Conservation (phyloP, 441 rosid genomes). For the Cnidoscolus chayamansa region DNA sequence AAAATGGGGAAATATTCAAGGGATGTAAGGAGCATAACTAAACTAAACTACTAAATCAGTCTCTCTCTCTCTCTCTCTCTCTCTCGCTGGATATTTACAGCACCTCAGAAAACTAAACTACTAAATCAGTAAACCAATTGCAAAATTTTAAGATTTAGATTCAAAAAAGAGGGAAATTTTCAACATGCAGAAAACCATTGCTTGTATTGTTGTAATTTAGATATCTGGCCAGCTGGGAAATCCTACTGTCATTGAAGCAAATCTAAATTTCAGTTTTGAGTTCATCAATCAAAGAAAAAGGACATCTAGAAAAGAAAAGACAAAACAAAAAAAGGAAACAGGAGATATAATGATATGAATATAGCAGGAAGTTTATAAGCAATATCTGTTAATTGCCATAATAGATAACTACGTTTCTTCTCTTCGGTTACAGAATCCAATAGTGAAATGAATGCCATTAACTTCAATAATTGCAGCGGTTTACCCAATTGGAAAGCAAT, state of each 20-base stretch:
- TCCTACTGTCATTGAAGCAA: background rate
- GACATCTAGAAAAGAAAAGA: slow-evolving; percentile 5
- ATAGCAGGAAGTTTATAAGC: background rate
- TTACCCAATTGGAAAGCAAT: background rate
- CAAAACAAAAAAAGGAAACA: background rate
- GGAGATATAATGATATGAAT: background rate
- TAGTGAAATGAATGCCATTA: background rate
- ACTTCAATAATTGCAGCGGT: background rate
- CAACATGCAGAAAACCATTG: background rate
- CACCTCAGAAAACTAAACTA: background rate
- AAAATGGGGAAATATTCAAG: background rate
- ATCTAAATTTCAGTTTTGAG: background rate
- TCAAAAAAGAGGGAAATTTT: background rate
- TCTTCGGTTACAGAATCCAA: background rate
- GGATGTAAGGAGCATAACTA: background rate
- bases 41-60: too few species aligned
- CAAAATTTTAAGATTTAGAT: background rate
- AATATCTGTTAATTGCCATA: background rate
- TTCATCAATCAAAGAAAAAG: background rate
- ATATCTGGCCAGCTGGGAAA: background rate
- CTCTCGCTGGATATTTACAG: background rate
- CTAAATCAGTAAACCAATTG: background rate
- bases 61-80: too few species aligned
- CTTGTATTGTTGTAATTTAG: background rate
- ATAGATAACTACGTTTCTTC: background rate